Evolutionary conservation across 202 grass and related monocot genomes (phyloP).

Genomic region (Thinopyrum obtusiflorum): DNA sequence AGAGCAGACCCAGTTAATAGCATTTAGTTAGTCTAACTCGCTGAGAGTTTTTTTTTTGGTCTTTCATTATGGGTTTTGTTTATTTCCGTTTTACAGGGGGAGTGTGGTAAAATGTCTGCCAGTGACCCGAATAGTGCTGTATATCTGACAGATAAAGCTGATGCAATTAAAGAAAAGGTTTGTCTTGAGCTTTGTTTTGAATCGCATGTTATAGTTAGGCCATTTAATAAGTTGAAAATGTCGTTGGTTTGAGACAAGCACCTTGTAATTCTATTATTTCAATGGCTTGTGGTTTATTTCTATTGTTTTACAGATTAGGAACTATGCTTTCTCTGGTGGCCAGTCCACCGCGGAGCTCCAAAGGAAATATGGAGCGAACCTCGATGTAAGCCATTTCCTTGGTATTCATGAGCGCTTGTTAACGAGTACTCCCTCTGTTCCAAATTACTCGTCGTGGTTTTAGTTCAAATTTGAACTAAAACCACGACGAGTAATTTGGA

Average conservation of each 20-base stretch:
- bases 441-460: no score
- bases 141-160: slow-evolving; percentile 72
- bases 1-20: background rate
- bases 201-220: background rate
- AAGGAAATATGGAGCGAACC: slow-evolving; percentile 79
- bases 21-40: background rate
- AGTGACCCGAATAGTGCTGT: slow-evolving; percentile 84
- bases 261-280: slow-evolving; percentile 4
- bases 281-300: background rate
- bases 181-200: slow-evolving; percentile 9
- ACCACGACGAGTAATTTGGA: no score
- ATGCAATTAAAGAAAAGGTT: slow-evolving; percentile 87
- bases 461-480: no score
- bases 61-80: background rate
- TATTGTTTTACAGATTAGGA: slow-evolving; percentile 55
- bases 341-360: slow-evolving; percentile 68
- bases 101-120: slow-evolving; percentile 95
- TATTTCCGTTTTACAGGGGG: slow-evolving; percentile 49
- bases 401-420: background rate
- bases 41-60: background rate
- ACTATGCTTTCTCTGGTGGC: slow-evolving; percentile 77
- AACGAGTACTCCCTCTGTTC: no score
- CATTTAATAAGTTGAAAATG: background rate
- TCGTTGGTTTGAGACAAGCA: background rate
- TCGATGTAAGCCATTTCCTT: slow-evolving; percentile 48